These are phyloP conservation scores for Dioscorea cayenensis DNA, from an alignment of 116 monocot genomes.

Conservation along the genomic window DNA sequence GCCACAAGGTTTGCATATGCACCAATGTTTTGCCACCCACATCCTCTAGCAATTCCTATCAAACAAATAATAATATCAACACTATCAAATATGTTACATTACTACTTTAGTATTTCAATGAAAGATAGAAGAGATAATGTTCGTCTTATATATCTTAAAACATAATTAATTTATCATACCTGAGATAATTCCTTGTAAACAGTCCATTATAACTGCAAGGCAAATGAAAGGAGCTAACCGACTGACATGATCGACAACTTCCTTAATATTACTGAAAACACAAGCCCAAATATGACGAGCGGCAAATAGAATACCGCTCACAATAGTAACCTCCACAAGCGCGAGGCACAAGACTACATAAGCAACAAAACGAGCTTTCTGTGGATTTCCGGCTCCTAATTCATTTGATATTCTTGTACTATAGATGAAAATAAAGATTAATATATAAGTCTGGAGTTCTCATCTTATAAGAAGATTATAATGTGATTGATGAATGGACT, in stretches of 20 bases:
- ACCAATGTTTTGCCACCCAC: conserved; percentile 78
- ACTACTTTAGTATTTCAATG: neutral
- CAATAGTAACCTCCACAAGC: conserved; percentile 16
- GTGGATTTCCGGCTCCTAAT: conserved; percentile 59
- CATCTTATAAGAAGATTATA: too few relatives aligned
- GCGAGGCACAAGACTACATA: conserved; percentile 25
- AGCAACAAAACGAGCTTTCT: conserved; percentile 30
- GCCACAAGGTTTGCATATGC: conserved; percentile 61
- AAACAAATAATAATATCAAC: neutral
- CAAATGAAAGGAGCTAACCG: conserved; percentile 46
- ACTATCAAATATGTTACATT: neutral
- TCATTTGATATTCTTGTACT: conserved; percentile 71
- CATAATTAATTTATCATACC: conserved; percentile 12
- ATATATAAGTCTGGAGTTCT: too few relatives aligned
- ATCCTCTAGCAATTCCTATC: conserved; percentile 59
- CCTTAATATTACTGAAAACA: conserved; percentile 52
- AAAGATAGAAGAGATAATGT: too few relatives aligned
- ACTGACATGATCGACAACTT: conserved; percentile 38
- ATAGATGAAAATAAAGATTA: too few relatives aligned
- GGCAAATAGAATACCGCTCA: conserved; percentile 27
- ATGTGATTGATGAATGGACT: too few relatives aligned
- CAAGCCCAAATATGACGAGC: conserved; percentile 30
- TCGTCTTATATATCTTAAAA: too few relatives aligned
- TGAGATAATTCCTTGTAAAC: conserved; percentile 49
- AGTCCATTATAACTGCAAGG: conserved; percentile 32